A percentile compares a stretch with the other conserved stretches of the same genome.
phyloP scores from a whole-genome alignment of 768 basidiomycete genomes.

The Lactarius deliciosus region DNA sequence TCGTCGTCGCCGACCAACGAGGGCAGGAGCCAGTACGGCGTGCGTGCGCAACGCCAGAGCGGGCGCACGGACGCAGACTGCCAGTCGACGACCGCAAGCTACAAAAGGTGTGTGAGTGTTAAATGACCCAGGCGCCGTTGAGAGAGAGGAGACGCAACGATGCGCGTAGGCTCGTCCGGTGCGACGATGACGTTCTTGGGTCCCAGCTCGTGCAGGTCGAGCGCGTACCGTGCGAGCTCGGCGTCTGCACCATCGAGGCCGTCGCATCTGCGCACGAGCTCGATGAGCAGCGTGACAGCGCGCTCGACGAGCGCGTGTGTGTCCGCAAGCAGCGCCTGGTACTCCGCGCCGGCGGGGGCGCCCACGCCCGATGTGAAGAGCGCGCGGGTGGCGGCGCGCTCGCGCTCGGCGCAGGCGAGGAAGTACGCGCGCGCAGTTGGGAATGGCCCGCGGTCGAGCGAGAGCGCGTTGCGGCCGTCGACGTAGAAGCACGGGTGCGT shows the following conservation, averaged over 20 bases:
- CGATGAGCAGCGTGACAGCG: slow-evolving; percentile 34
- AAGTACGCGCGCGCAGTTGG: slow-evolving; percentile 36
- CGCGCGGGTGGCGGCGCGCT: slow-evolving; percentile 36
- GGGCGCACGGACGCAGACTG: slow-evolving; percentile 34
- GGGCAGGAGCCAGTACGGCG: slow-evolving; percentile 36
- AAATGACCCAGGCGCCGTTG: not conserved
- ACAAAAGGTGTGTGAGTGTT: not conserved
- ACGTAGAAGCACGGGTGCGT: slow-evolving; percentile 34
- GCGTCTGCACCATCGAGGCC: slow-evolving; percentile 38
- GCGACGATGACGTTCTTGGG: slow-evolving; percentile 37
- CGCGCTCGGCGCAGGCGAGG: slow-evolving; percentile 39
- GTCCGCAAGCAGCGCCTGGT: slow-evolving; percentile 36
- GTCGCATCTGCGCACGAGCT: slow-evolving; percentile 34
- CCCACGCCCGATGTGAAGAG: slow-evolving; percentile 36
- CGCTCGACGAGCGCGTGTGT: slow-evolving; percentile 36
- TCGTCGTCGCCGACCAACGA: slow-evolving; percentile 32
- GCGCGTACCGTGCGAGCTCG: slow-evolving; percentile 35
- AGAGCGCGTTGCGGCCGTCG: slow-evolving; percentile 34
- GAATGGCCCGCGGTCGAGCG: slow-evolving; percentile 39
- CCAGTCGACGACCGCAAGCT: slow-evolving; percentile 37
- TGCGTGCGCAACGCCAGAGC: slow-evolving; percentile 38
- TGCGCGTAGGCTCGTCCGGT: slow-evolving; percentile 33
- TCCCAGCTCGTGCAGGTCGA: slow-evolving; percentile 36
- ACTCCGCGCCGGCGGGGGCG: slow-evolving; percentile 33
- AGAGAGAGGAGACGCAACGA: slow-evolving; percentile 32